Base-by-base conservation (phyloP, 2,329 filamentous ascomycete genomes). In the Lachnellula subtilissima region DNA sequence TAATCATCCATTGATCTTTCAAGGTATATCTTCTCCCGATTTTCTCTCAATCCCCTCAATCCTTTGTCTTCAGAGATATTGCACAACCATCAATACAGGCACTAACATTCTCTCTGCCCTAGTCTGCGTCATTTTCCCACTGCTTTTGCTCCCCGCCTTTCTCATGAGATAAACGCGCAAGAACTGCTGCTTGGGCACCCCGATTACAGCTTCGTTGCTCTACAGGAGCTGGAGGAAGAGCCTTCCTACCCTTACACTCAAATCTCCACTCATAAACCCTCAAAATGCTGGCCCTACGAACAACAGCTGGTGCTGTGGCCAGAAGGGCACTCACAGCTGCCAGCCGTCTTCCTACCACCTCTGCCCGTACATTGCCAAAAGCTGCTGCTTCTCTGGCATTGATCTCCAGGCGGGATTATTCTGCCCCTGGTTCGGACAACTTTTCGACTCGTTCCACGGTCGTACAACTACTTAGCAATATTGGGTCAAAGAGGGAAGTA, bases 401-500 rank as follows among this genome's bases (percentile, higher is more conserved):
- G 23, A 51, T 54, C 1, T 55, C 58, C 22, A 62, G 63, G 57
- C 60, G 68, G 57, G 57, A 64, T 50, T 71, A 71, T 59, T 62
- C 66, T 45, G 62, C 68, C 36, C 52, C 67, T 35, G 51, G 67
- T 28, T 63, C 63, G 11, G 64, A 66, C 40, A 69, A 62, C 56
- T 62, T 69, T 39, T 67, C 67, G 55, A 91, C 88, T 46, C 83
- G 89, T 57, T 87, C 87, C 48, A 92, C 91, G 54, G 91, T 96
- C 61, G 87, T 95, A 69, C 90, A 93, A 76, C 83, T 96, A 58
- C 81, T 97, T 65, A 96, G 91, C 77, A 96, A 93, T 75, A 95
- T 97, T 72, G 93, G 91, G 60, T 96, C 91, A 61, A 96, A 95
- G 82, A 82, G 93, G 59, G 93, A 99, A 77, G 91, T 95, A 61